Evolutionary conservation across 2,329 filamentous ascomycete species (phyloP), one percentile per base, ranked within the genome.

Genomic region (Pseudocercospora eumusae): DNA sequence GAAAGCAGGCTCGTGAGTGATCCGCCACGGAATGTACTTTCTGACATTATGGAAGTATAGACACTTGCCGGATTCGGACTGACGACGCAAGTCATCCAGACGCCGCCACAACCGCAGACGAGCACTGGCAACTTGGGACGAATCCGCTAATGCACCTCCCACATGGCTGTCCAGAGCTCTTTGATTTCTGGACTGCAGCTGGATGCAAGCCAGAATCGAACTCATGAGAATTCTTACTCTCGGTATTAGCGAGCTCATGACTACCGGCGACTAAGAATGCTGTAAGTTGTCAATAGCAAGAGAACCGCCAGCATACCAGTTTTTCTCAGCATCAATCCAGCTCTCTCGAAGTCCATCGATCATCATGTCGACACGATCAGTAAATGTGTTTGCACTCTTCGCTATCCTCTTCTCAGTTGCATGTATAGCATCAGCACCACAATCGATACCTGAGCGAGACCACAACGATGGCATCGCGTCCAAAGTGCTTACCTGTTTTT

Each of bases 401-500:
- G 45, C 20, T 23, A 50, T 25, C 45, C 23, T 50, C 45, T 50
- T 23, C 21, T 23, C 23, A 8, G 21, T 25, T 50, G 45, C 45
- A 21, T 50, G 45, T 21, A 23, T 50, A 23, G 45, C 45, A 50
- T 50, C 45, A 27, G 45, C 45, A 50, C 45, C 45, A 7, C 21
- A 27, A 50, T 50, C 45, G n/a, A 50, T 50, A 50, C 45, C 45
- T 23, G 20, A 50, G 10, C 45, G 21, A 25, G 20, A 23, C 10
- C 23, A 50, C 20, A 15, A n/a, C 8, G 45, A 23, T 50, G 45
- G 23, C 6, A 23, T 50, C 23, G 21, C 18, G 10, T 21, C 27
- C 44, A 59, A 42, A 25, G 9, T 59, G 13, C 45, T 36, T 55
- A 55, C 52, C 20, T 36, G n/a, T 42, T 40, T 18, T 55, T 36